Conservation (phyloP, 2,329 filamentous ascomycete genomes). For the Anthostomella pinea region DNA sequence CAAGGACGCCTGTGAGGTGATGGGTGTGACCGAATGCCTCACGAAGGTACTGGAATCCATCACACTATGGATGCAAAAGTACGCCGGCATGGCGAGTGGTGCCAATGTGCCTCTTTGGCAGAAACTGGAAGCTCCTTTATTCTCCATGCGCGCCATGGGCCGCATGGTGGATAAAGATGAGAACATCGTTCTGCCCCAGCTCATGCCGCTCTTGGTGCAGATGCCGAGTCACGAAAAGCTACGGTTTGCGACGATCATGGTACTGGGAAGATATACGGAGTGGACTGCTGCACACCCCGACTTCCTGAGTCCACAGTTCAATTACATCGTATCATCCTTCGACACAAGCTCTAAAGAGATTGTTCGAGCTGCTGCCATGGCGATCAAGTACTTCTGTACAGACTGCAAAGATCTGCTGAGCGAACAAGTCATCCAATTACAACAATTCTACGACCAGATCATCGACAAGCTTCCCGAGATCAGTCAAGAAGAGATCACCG, state of each 20-base stretch:
- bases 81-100: conserved; percentile 71
- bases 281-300: conserved; percentile 96
- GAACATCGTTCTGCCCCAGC: conserved; percentile 78
- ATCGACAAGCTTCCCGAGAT: conserved; percentile 79
- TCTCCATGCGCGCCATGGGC: conserved; percentile 93
- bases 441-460: conserved; percentile 88
- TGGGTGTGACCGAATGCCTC: conserved; percentile 88
- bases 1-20: conserved; percentile 95
- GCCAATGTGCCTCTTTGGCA: conserved; percentile 91
- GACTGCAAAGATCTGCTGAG: conserved; percentile 88
- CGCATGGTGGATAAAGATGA: conserved; percentile 93
- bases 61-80: conserved; percentile 81
- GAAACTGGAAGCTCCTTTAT: conserved; percentile 89
- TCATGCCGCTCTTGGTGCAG: conserved; percentile 90
- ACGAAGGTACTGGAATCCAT: conserved; percentile 85
- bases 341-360: conserved; percentile 86
- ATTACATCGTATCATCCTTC: conserved; percentile 93
- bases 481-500: conserved; percentile 94
- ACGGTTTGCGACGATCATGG: conserved; percentile 98
- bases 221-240: conserved; percentile 96
- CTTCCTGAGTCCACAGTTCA: conserved; percentile 87
- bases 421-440: conserved; percentile 78
- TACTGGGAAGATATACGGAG: conserved; percentile 91
- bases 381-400: conserved; percentile 95
- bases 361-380: conserved; percentile 83